phyloP scores from a whole-genome alignment of 257 asterid genomes.

The Paulownia fortunei region DNA sequence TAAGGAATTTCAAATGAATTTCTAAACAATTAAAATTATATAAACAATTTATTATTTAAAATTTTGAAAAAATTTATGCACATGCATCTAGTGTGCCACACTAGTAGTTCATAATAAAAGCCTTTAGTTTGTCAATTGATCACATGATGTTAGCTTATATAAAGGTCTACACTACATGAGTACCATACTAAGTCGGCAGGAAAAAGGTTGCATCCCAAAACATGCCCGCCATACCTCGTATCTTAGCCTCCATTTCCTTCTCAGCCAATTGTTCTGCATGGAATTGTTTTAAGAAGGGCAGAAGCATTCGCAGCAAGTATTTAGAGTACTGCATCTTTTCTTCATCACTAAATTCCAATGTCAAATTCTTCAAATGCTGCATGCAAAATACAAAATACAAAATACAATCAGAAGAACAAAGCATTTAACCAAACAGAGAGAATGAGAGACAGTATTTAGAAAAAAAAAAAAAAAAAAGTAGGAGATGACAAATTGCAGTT shows the following conservation, averaged over 20 bases:
- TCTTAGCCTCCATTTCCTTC: conserved; percentile 70
- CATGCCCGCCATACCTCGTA: conserved; percentile 48
- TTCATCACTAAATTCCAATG: conserved; percentile 38
- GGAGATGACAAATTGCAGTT: conserved; percentile 1
- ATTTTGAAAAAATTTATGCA: background rate
- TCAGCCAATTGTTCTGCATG: conserved; percentile 66
- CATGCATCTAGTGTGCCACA: background rate
- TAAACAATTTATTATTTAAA: background rate
- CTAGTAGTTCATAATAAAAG: conserved; percentile 28
- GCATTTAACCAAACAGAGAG: background rate
- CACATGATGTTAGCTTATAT: background rate
- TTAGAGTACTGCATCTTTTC: conserved; percentile 57
- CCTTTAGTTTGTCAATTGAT: background rate
- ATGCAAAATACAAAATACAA: conserved; percentile 25
- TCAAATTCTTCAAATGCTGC: conserved; percentile 54
- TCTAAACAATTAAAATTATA: conserved; percentile 6
- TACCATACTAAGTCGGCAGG: background rate
- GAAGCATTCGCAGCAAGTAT: conserved; percentile 62
- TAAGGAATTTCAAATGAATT: background rate
- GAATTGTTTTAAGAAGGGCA: conserved; percentile 70
- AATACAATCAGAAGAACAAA: conserved; percentile 10
- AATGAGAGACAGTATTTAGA: background rate
- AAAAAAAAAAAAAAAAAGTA: background rate
- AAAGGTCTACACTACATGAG: conserved; percentile 3
- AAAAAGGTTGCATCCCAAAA: background rate